Percentiles rank a stretch among this genome's conserved stretches.
These are phyloP conservation scores for Fusarium sp. DNA, from an alignment of 2,329 filamentous ascomycete species.

Conservation along the genomic window DNA sequence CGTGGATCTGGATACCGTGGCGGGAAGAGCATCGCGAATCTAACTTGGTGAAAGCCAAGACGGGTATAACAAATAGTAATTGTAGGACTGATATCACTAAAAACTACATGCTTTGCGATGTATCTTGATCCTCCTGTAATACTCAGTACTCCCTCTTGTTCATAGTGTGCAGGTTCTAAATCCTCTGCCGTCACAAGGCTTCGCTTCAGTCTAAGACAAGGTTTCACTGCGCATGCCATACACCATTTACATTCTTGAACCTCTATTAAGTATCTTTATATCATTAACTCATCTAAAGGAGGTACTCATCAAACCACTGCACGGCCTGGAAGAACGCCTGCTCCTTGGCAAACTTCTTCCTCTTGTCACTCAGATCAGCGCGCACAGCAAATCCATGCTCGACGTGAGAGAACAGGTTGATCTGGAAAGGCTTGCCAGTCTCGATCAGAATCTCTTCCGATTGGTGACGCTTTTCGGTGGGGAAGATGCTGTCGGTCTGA, in stretches of 20 bases:
- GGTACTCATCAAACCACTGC: slow-evolving; percentile 72
- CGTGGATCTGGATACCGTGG: slow-evolving; percentile 18
- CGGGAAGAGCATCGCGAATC: slow-evolving; percentile 18
- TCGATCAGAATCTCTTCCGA: slow-evolving; percentile 67
- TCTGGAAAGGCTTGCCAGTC: slow-evolving; percentile 67
- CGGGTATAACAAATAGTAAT: neutral
- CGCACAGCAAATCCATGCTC: slow-evolving; percentile 79
- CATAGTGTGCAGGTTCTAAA: neutral
- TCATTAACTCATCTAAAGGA: slow-evolving; percentile 20
- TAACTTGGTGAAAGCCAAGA: neutral
- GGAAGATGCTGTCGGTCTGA: slow-evolving; percentile 68
- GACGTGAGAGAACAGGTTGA: slow-evolving; percentile 73
- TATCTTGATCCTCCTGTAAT: neutral
- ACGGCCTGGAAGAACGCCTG: slow-evolving; percentile 80
- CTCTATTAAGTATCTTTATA: neutral
- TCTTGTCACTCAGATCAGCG: slow-evolving; percentile 60
- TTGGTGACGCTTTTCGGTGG: slow-evolving; percentile 60
- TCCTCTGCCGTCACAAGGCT: neutral
- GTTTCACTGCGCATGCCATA: neutral
- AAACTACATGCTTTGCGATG: neutral
- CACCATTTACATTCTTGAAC: neutral
- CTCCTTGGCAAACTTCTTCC: slow-evolving; percentile 76
- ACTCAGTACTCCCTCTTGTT: neutral
- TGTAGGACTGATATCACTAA: neutral
- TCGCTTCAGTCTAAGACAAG: slow-evolving; percentile 1